Evolutionary conservation across 2,329 filamentous ascomycete genomes (phyloP), one percentile per base, ranked within the genome.

Genomic region (Talaromyces sp.): DNA sequence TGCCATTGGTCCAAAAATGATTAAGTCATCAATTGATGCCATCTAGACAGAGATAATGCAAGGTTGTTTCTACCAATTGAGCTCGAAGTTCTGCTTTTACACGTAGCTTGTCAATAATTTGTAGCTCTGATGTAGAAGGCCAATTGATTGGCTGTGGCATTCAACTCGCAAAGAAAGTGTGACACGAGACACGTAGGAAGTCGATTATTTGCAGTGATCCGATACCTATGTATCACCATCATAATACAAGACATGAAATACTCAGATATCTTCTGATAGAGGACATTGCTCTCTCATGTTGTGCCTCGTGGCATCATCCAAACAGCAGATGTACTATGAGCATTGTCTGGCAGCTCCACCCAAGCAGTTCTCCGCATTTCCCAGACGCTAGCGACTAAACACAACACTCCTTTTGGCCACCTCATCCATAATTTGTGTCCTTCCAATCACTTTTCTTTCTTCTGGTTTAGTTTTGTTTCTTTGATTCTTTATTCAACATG

Each of bases 401-500:
- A 49, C 24, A 31, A 52, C 49, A 33, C 39, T 33, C 43, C 37
- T 45, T 45, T 41, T 27, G 31, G 27, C 31, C 35, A 45, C 33
- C 43, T 43, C 31, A 31, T 54, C 45, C 19, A 8, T 27, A 10
- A 37, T n/a, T 22, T 5, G 4, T 52, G n/a, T 39, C 10, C 35
- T 50, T 50, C 16, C n/a, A 31, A 47, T 61, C 56, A 47, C 11
- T 35, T 45, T 13, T 47, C n/a, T 56, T 43, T 63, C 45, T 47
- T 45, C 27, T 35, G 24, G 31, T 58, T 61, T 22, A 41, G 7
- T 33, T 52, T 54, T 24, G 57, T 62, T 60, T 63, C 27, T 45
- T 45, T 56, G 35, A 27, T 37, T 52, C 45, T 49, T 49, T 14
- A 24, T 49, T 31, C 52, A 57, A n/a, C n/a, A 77, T 79, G 77